These are phyloP conservation scores for Chlorella sp. DNA, from an alignment of 139 green algal genomes.

Conservation along the genomic window DNA sequence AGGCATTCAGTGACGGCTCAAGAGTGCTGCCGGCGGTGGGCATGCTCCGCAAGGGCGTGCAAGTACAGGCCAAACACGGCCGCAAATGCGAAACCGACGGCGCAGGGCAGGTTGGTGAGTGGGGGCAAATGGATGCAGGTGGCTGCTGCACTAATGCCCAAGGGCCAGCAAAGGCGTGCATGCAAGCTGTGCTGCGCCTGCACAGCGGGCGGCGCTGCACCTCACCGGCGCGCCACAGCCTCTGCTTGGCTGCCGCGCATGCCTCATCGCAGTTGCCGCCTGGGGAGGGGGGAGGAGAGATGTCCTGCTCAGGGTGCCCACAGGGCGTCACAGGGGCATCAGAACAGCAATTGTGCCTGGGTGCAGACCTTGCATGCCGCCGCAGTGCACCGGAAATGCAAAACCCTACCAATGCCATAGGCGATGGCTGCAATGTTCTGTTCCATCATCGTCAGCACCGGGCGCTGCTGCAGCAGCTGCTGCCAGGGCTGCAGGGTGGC, in stretches of 20 bases:
- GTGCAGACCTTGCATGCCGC: too few relatives aligned
- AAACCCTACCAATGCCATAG: not conserved
- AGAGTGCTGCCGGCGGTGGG: not conserved
- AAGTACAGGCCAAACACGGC: slow-evolving; percentile 21
- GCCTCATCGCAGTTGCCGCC: not conserved
- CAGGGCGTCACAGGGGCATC: too few relatives aligned
- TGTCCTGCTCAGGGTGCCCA: too few relatives aligned
- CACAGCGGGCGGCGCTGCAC: too few relatives aligned
- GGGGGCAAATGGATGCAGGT: too few relatives aligned
- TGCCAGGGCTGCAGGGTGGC: not conserved
- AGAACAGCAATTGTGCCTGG: too few relatives aligned
- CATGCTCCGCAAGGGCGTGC: not conserved
- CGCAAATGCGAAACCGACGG: not conserved
- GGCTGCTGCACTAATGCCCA: too few relatives aligned
- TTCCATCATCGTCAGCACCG: slow-evolving; percentile 9
- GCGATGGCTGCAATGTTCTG: slow-evolving; percentile 12
- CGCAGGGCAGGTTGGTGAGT: too few relatives aligned
- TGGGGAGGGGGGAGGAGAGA: not conserved
- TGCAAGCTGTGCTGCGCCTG: too few relatives aligned
- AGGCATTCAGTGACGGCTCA: too few relatives aligned
- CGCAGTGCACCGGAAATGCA: too few relatives aligned
- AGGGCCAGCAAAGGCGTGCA: too few relatives aligned
- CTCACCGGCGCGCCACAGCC: slow-evolving; percentile 16
- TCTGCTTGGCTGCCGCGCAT: slow-evolving; percentile 6
- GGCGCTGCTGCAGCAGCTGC: slow-evolving; percentile 17